phyloP scores from a whole-genome alignment of 176 grass and related monocot genomes.

The Raddia guianensis region DNA sequence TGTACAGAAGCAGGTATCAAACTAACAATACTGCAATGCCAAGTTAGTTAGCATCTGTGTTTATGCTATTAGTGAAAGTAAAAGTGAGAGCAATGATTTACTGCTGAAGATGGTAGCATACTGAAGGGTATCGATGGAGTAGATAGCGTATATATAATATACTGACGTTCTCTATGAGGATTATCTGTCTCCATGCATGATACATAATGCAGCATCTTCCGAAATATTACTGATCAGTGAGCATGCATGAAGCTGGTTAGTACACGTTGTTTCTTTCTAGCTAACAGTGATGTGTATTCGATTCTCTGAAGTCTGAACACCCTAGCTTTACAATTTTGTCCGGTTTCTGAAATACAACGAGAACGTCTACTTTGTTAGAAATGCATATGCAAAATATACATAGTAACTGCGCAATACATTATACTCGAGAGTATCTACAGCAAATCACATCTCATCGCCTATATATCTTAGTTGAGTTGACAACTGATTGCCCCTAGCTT shows the following conservation, averaged over 20 bases:
- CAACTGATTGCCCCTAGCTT: not conserved
- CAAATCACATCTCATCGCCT: not conserved
- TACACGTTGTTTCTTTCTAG: not conserved
- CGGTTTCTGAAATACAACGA: not conserved
- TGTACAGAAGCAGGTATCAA: constrained; percentile 1
- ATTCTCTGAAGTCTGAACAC: not conserved
- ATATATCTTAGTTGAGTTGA: constrained; percentile 17
- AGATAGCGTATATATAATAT: not conserved
- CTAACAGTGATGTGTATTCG: not conserved
- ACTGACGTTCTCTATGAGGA: not conserved
- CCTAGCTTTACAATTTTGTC: not conserved
- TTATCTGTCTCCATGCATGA: not conserved
- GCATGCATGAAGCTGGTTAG: not conserved
- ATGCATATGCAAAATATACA: not conserved
- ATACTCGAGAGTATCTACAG: not conserved
- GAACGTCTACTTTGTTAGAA: not conserved
- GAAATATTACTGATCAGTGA: not conserved
- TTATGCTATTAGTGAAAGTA: not conserved
- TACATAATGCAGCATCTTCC: not conserved
- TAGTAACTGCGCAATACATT: not conserved
- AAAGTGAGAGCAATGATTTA: not conserved
- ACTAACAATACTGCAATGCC: not conserved
- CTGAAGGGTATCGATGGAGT: not conserved
- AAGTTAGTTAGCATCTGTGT: not conserved
- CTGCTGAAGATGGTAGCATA: not conserved